Evolutionary conservation across 352 stramenopile genomes (phyloP).

Genomic region (Globisporangium uncinulatum): DNA sequence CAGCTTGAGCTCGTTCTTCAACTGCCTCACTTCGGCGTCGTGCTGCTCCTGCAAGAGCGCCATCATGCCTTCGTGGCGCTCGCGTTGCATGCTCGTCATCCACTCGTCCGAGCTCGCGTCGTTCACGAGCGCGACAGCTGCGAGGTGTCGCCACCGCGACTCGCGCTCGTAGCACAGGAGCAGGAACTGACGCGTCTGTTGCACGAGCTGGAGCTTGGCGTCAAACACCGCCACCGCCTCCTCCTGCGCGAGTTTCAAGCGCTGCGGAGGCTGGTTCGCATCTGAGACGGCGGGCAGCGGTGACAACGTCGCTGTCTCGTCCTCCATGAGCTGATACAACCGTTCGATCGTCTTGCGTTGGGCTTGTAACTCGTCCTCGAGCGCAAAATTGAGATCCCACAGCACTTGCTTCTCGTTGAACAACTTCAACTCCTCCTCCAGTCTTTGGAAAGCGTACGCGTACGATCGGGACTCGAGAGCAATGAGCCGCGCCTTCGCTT

Average conservation of each 20-base stretch:
- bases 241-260: constrained; percentile 20
- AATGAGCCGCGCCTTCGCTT: constrained; percentile 35
- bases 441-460: constrained; percentile 33
- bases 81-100: constrained; percentile 55
- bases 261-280: constrained; percentile 3
- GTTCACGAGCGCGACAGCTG: constrained; percentile 38
- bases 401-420: constrained; percentile 58
- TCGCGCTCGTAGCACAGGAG: constrained; percentile 66
- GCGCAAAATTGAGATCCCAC: constrained; percentile 42
- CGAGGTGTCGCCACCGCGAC: constrained; percentile 46
- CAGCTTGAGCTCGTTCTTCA: constrained; percentile 45
- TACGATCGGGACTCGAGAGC: constrained; percentile 39
- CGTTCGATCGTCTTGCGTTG: constrained; percentile 35
- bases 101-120: constrained; percentile 59
- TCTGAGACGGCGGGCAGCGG: background rate
- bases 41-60: constrained; percentile 44
- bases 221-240: constrained; percentile 39
- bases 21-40: constrained; percentile 23
- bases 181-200: constrained; percentile 48
- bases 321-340: constrained; percentile 30
- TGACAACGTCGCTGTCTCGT: constrained; percentile 2
- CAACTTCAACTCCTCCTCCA: constrained; percentile 51
- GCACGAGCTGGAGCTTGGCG: constrained; percentile 37
- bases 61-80: constrained; percentile 45
- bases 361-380: constrained; percentile 36